Evolutionary conservation across 2,329 filamentous ascomycete species (phyloP).

Genomic region (Apiospora saccharicola): DNA sequence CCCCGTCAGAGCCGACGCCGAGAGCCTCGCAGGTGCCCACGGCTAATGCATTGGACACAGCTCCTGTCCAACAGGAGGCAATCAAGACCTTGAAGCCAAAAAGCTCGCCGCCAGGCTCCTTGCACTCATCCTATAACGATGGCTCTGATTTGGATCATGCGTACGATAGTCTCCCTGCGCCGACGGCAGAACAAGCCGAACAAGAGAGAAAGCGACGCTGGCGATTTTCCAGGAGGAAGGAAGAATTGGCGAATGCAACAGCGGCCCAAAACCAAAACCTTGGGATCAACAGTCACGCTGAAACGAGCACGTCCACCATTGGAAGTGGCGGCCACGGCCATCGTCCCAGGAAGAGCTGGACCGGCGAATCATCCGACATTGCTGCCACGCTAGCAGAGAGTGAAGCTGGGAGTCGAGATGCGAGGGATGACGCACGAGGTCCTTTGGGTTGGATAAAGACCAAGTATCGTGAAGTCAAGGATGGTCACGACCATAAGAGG

Average conservation of each 20-base stretch:
- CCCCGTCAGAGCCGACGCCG: constrained; percentile 55
- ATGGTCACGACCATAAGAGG: constrained; percentile 61
- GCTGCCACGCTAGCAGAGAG: constrained; percentile 48
- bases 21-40: constrained; percentile 55
- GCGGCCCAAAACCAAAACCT: constrained; percentile 55
- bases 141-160: constrained; percentile 80
- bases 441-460: constrained; percentile 66
- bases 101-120: constrained; percentile 77
- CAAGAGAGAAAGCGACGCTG: constrained; percentile 75
- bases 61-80: constrained; percentile 44
- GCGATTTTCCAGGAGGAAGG: constrained; percentile 75
- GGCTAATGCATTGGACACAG: constrained; percentile 50
- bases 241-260: constrained; percentile 57
- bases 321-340: constrained; percentile 61
- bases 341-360: constrained; percentile 57
- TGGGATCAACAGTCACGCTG: constrained; percentile 70
- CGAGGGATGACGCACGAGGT: constrained; percentile 57
- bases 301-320: constrained; percentile 72
- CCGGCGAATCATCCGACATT: constrained; percentile 59
- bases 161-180: constrained; percentile 58
- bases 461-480: constrained; percentile 67
- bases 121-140: constrained; percentile 81
- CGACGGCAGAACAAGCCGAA: constrained; percentile 55
- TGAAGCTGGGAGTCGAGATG: constrained; percentile 48
- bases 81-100: constrained; percentile 66